phyloP scores from a whole-genome alignment of 2,329 filamentous ascomycete genomes.

The Fusarium agapanthi region DNA sequence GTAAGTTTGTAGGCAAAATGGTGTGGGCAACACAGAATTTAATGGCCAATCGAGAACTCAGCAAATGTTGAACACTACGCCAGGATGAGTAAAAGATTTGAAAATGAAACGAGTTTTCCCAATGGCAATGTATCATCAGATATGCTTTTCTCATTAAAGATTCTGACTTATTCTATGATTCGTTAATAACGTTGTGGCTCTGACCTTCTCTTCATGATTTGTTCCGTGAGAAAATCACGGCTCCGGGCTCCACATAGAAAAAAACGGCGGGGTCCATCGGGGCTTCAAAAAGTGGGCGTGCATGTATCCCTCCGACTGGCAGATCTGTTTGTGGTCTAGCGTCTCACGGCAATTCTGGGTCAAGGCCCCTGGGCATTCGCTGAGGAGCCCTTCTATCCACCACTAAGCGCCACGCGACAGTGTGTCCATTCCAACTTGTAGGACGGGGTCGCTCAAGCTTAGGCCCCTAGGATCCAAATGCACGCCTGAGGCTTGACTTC shows the following conservation, averaged over 20 bases:
- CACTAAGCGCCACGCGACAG: conserved; percentile 33
- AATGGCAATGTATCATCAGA: not conserved
- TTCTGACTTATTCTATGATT: not conserved
- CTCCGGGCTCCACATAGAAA: conserved; percentile 32
- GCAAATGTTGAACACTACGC: not conserved
- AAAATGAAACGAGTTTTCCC: not conserved
- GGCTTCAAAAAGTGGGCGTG: conserved; percentile 27
- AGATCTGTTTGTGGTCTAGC: conserved; percentile 28
- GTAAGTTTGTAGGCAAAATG: conserved; percentile 1
- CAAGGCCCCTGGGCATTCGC: conserved; percentile 6
- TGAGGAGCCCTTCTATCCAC: conserved; percentile 1
- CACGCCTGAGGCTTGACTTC: conserved; percentile 19
- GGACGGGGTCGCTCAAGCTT: conserved; percentile 16
- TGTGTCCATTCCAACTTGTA: conserved; percentile 36
- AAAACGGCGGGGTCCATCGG: conserved; percentile 16
- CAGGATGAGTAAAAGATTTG: not conserved
- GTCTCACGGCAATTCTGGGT: conserved; percentile 25
- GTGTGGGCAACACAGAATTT: conserved; percentile 2
- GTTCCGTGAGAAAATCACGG: conserved; percentile 23
- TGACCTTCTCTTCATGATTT: conserved; percentile 26
- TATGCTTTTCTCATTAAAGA: not conserved
- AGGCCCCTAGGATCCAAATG: conserved; percentile 13
- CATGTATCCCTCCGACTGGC: conserved; percentile 16
- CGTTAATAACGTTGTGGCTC: not conserved
- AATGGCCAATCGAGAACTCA: not conserved